Evolutionary conservation across 768 basidiomycete genomes (phyloP), one percentile per base, ranked within the genome.

Genomic region (Tulasnella sp.): DNA sequence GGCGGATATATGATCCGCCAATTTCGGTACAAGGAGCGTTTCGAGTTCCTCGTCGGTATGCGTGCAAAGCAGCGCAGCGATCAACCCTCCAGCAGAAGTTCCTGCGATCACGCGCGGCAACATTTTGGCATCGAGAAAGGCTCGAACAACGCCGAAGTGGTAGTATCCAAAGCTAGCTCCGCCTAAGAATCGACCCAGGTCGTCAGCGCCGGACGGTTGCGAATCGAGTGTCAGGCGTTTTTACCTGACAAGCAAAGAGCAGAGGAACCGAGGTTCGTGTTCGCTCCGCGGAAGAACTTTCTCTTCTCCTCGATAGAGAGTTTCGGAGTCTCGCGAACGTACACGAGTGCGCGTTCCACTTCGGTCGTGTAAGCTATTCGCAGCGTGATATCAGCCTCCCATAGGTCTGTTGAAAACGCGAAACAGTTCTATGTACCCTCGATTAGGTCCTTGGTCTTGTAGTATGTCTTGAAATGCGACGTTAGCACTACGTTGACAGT

Each of bases 21-120:
- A 81, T 75, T 89, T 87, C 0, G 97, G 96, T 0, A 89, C 86
- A 36, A 98, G 83, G 39, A 98, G 80, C 35, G 81, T 77, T 75
- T 86, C 88, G 67, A 98, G 83, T 79, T 99, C 97, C 16, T 88
- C 90, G 72, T 98, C 89, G 34, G 92, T 98, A 63, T 90, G 86
- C 0, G 93, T 95, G 80, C 95, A 95, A 19, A 88, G 84, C 40
- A 99, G 81, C 9, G 87, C 85, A 37, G 83, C 84, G 66, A 94
- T 83, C 9, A 98, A 85, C 9, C 91, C 95, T 4, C 96, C 96
- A 0, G 96, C 96, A 41, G 91, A 94, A 5, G 96, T 98, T 14
- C 96, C 96, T 11, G 95, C 92, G 73, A 98, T 88, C 4, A 99
- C 95, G 39, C 94, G 86, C 19, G 97, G 97, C 16, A 98, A 82